Base-by-base conservation (phyloP, 306 rosid genomes). In the Crataegus laevigata region DNA sequence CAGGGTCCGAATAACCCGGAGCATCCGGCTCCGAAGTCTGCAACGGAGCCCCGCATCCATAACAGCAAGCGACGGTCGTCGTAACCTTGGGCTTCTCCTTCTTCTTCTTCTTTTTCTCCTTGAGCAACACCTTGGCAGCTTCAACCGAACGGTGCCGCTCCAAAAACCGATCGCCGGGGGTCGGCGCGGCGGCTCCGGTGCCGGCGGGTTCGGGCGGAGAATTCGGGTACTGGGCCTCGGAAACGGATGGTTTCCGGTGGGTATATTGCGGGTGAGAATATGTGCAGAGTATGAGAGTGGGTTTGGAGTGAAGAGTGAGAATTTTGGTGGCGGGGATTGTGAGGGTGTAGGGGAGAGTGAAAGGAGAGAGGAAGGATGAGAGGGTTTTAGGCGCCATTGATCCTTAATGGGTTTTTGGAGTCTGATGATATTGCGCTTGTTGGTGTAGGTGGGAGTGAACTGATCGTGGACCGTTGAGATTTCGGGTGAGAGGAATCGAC, bases 41-140 rank as follows among this genome's bases (percentile, higher is more conserved):
- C 69, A 94, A 82, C 45, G 94, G 94, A 82, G 97, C 97, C 15
- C 98, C 98, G 10, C 94, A 94, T 21, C 98, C 97, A 67, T 94
- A 90, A 73, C 98, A 94, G 66, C 72, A 76, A 75, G 86, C 88
- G 26, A 89, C 87, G 17, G 80, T 25, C 12, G n/a, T 65, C 10
- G 91, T 81, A 55, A 71, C 72, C 83, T 85, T 91, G 9, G 83
- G 78, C 75, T 86, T 91, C 25, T 87, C 87, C 63, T 75, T 88
- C 52, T 71, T 62, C 72, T 66, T 66, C 71, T 76, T 83, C 81
- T 73, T 83, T 64, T 72, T 85, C n/a, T 88, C 88, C 62, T 88
- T 83, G 64, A 85, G 75, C 22, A 88, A 55, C 59, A 89, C 82
- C 80, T 93, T 91, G 2, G 89, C 82, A 17, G 89, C 87, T 45